Evolutionary conservation across 2,329 filamentous ascomycete genomes (phyloP).

Genomic region (Pyrenophora teres): DNA sequence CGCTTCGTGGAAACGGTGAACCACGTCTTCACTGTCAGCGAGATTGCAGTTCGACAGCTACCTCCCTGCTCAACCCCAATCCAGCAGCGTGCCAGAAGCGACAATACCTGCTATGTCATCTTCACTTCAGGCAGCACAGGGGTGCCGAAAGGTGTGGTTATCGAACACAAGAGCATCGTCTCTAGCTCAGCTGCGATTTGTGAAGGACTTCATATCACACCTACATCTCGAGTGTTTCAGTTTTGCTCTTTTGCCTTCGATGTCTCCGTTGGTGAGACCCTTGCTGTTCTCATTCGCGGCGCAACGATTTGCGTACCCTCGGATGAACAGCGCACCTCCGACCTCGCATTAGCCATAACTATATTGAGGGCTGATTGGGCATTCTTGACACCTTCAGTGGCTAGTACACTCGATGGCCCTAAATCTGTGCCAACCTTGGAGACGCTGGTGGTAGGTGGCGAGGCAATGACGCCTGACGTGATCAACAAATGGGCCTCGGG

Average conservation of each 20-base stretch:
- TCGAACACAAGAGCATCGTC: slow-evolving; percentile 37
- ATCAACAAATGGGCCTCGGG: slow-evolving; percentile 33
- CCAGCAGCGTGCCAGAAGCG: slow-evolving; percentile 20
- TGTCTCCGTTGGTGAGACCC: slow-evolving; percentile 41
- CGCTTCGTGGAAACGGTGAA: slow-evolving; percentile 24
- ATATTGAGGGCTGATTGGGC: slow-evolving; percentile 37
- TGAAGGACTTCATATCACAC: slow-evolving; percentile 33
- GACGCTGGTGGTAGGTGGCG: slow-evolving; percentile 39
- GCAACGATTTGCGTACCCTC: slow-evolving; percentile 44
- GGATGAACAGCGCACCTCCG: slow-evolving; percentile 50
- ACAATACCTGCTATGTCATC: slow-evolving; percentile 35
- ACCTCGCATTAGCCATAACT: slow-evolving; percentile 48
- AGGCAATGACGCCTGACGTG: slow-evolving; percentile 32
- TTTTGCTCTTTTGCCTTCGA: slow-evolving; percentile 46
- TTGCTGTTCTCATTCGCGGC: slow-evolving; percentile 39
- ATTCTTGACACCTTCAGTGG: slow-evolving; percentile 42
- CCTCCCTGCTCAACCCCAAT: slow-evolving; percentile 12
- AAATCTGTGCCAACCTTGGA: slow-evolving; percentile 47
- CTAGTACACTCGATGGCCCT: slow-evolving; percentile 41
- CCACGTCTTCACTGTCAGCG: slow-evolving; percentile 26
- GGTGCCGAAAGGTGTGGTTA: slow-evolving; percentile 38
- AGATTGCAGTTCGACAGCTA: slow-evolving; percentile 21
- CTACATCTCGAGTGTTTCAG: slow-evolving; percentile 40
- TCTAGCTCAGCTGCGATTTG: slow-evolving; percentile 37
- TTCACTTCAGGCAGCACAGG: slow-evolving; percentile 45